Evolutionary conservation across 2,329 filamentous ascomycete genomes (phyloP), one percentile per base, ranked within the genome.

Genomic region (Phyllosticta paracitricarpa): DNA sequence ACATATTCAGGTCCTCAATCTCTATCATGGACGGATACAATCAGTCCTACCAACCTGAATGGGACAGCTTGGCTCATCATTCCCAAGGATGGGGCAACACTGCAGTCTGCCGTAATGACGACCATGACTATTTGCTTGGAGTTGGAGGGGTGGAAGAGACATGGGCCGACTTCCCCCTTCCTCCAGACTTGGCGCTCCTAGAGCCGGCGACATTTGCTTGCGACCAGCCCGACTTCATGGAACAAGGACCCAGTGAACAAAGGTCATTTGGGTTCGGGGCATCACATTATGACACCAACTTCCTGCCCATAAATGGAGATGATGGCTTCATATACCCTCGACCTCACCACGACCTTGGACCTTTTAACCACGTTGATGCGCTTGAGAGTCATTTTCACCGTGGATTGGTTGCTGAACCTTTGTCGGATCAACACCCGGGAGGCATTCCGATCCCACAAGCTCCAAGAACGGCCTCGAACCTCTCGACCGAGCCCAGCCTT

Each of bases 371-470:
- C n/a, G 17, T 48, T 48, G 40, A 17, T 48, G 17, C n/a, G 14
- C 40, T 48, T n/a, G 14, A 48, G n/a, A n/a, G 14, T 6, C 4
- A 17, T 48, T 5, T 14, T n/a, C 40, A 48, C 6, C 14, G 40
- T 48, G 40, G 40, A 48, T n/a, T 48, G 6, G 40, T 48, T 14
- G 40, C 6, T 48, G 40, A 48, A 48, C 17, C 6, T n/a, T n/a
- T 48, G 40, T 48, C 17, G 17, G 40, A 48, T 48, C 40, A 48
- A 48, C 40, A 48, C 19, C 40, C 40, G 14, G 40, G 40, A n/a
- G 48, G 58, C 26, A 61, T 61, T n/a, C 59, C 59, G 3, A 61
- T 61, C n/a, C 59, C 59, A 9, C 59, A 54, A 51, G 25, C 51
- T 24, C 19, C 40, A 33, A 10, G 51, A 52, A 12, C 59, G 9